Evolutionary conservation across 257 asterid genomes (phyloP).

Genomic region (Buddleja alternifolia): DNA sequence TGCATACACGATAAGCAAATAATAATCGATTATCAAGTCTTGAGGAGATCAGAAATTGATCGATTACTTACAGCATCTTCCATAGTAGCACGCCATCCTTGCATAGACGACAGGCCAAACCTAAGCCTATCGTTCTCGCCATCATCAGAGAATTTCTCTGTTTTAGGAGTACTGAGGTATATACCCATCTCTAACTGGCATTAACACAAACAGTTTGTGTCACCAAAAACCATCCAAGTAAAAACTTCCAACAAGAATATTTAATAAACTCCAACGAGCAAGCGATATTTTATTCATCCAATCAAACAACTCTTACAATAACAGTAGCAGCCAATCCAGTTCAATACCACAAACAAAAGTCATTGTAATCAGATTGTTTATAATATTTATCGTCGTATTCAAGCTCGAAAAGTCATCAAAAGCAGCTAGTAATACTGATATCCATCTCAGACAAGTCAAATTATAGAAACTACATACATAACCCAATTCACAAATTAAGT

Average conservation of each 20-base stretch:
- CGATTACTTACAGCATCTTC: constrained; percentile 88
- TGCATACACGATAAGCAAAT: background rate
- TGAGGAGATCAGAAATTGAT: constrained; percentile 4
- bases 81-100: constrained; percentile 99
- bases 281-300: constrained; percentile 3
- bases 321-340: constrained; percentile 6
- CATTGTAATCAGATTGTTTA: background rate
- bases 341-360: constrained; percentile 10
- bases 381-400: too few species aligned
- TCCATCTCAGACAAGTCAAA: background rate
- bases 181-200: constrained; percentile 81
- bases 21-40: background rate
- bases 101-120: constrained; percentile 90
- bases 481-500: too few species aligned
- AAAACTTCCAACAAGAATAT: constrained; percentile 13
- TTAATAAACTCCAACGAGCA: background rate
- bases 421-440: too few species aligned
- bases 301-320: background rate
- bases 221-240: constrained; percentile 9
- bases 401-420: too few species aligned
- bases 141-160: constrained; percentile 87
- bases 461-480: background rate
- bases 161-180: constrained; percentile 89
- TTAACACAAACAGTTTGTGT: constrained; percentile 26
- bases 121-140: constrained; percentile 72